Base-by-base conservation (phyloP, 495 filamentous ascomycete species). In the Neurospora sp. region DNA sequence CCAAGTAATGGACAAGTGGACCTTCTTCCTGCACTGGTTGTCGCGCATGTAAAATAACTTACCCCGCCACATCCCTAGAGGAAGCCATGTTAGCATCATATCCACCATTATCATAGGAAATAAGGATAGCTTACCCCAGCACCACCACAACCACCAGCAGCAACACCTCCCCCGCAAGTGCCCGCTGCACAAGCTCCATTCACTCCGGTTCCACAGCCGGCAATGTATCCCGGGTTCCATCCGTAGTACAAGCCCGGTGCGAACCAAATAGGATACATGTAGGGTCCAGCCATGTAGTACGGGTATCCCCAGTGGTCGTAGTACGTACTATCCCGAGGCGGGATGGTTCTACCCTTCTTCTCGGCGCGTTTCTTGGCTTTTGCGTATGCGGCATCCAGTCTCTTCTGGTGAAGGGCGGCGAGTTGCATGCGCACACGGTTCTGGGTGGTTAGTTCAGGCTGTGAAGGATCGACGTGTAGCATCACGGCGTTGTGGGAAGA, bases 401-500 rank as follows among this genome's bases (percentile, higher is more conserved):
- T 81, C 31, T 80, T 77, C n/a, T 81, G 71, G 72, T 86, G 87
- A 3, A 83, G 70, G 15, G 81, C 78, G 42, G 83, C 81, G 0
- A 86, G 82, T 28, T 86, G 86, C 39, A 88, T 88, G 71, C 83
- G 78, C 6, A 89, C 87, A 15, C 86, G 82, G 85, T 83, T 62
- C 79, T 81, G 36, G 2, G n/a, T 11, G 59, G 6, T 28, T 3
- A 85, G 82, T 73, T 88, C 87, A 34, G 86, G 78, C 75, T 90
- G 88, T 3, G 13, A 83, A 78, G 69, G 75, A 76, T 66, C 86
- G 28, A 69, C 54, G 38, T 83, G 77, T 17, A 80, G 78, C 54
- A 72, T 72, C 73, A 81, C 76, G 10, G 88, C 84, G 79, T 89
- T 92, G 84, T 95, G 92, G 0, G 90, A 84, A 8, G 88, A 90